Evolutionary conservation across 2,329 filamentous ascomycete species (phyloP).

Genomic region (Coniochaeta hoffmannii): DNA sequence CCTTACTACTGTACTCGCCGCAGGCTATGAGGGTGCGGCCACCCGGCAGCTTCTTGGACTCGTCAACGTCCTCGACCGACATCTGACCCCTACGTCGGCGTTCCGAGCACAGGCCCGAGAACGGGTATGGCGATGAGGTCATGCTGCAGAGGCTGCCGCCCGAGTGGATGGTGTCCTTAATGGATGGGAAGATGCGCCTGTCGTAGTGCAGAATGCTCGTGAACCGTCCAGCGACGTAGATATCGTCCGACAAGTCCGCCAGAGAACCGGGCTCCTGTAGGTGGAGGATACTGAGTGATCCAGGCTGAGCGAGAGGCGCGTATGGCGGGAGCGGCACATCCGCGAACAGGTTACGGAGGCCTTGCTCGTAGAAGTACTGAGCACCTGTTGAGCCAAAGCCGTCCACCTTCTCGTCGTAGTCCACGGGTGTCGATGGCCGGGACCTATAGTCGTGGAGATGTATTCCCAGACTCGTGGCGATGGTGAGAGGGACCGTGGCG

Average conservation of each 20-base stretch:
- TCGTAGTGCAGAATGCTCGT: slow-evolving; percentile 86
- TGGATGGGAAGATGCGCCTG: slow-evolving; percentile 71
- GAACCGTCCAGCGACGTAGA: slow-evolving; percentile 85
- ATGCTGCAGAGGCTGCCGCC: slow-evolving; percentile 73
- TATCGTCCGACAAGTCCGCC: slow-evolving; percentile 61
- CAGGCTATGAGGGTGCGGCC: slow-evolving; percentile 70
- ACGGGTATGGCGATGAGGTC: slow-evolving; percentile 60
- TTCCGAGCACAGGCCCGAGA: slow-evolving; percentile 55
- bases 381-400: slow-evolving; percentile 16
- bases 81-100: slow-evolving; percentile 47
- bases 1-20: slow-evolving; percentile 87
- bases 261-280: slow-evolving; percentile 49
- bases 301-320: slow-evolving; percentile 70
- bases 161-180: slow-evolving; percentile 74
- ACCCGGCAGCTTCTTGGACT: slow-evolving; percentile 41
- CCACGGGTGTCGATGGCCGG: slow-evolving; percentile 21
- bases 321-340: slow-evolving; percentile 49
- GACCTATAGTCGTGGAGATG: slow-evolving; percentile 74
- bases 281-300: slow-evolving; percentile 77
- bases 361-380: slow-evolving; percentile 22
- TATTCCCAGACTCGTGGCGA: slow-evolving; percentile 75
- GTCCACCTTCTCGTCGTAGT: slow-evolving; percentile 29
- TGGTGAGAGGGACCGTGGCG: slow-evolving; percentile 63
- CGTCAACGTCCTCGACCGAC: slow-evolving; percentile 44
- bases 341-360: slow-evolving; percentile 35